Evolutionary conservation across 2,329 filamentous ascomycete genomes (phyloP), one percentile per base, ranked within the genome.

Genomic region (Aspergillus caelatus): DNA sequence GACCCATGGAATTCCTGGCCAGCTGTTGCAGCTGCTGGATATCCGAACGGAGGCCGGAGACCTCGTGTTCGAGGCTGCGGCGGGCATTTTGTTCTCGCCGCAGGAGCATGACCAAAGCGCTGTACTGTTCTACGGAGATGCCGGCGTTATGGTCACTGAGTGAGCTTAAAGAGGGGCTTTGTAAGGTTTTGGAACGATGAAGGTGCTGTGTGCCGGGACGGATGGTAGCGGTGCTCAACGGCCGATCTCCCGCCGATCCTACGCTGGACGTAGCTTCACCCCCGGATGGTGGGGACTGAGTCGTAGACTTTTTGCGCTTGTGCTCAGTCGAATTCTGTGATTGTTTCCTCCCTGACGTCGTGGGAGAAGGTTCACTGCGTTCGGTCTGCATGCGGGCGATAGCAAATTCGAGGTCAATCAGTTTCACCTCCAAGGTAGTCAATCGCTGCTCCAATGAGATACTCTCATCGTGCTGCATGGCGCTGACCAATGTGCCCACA

Each of bases 361-460:
- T 60, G 23, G 62, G 58, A 8, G 62, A 63, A 43, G 57, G 26
- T 26, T 70, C 70, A 43, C 70, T 62, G 14, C 72, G 67, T 34
- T 67, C 73, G 54, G 74, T 77, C 67, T 83, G 82, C 63, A 84
- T 75, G 58, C 81, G 79, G 1, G 81, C 80, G 63, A 84, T 80
- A 6, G 82, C 82, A 61, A 82, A 81, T 66, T 84, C 82, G 5
- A 84, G 74, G 55, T 83, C 82, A 66, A 83, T 82, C 57, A 83
- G 70, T 64, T 84, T 84, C 26, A 84, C 81, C 64, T 84, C 82
- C 8, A 84, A 70, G 0, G 81, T 83, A 39, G 79, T 80, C n/a
- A 84, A 66, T 54, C 82, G 76, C 60, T 83, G 80, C 61, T 82
- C 81, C 1, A 83, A 68, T 3, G 74, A 79, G 21, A 76, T 69